Evolutionary conservation across 345 rosid species (phyloP), one percentile per base, ranked within the genome.

Genomic region (Boechera retrofracta): DNA sequence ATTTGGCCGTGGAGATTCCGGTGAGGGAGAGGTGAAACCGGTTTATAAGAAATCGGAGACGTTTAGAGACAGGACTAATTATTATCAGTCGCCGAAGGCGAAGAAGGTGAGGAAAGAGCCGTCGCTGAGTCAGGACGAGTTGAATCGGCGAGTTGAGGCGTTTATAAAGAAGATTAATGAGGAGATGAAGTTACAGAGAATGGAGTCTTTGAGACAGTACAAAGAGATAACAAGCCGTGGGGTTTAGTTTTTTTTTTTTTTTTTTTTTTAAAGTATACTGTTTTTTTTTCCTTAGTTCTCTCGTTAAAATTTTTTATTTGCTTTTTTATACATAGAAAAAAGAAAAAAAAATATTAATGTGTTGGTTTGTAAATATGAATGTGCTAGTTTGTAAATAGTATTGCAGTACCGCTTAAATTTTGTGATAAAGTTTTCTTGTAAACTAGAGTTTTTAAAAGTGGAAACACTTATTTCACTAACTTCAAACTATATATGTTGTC

Each of bases 121-220:
- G 77, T 93, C 97, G 15, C 77, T 85, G 86, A 68, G 89, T 82
- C 90, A 88, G 76, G 98, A 93, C 65, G 98, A 93, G 86, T 82
- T 93, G 87, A 93, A 93, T 79, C 85, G 88, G 44, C 84, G 95
- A 66, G 98, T 85, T 0, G 98, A 93, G 42, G 94, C 85, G 81
- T 93, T 93, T 64, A 93, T 93, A 13, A 87, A 77, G 68, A 93
- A 93, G 85, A 84, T 87, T 36, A 87, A 93, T 8, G 91, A 93
- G 28, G 97, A 93, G 62, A 93, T 93, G 98, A 91, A 88, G 88
- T 38, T 91, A 77, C 97, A 93, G 81, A 84, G 98, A 54, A 79
- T 85, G 65, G 93, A 87, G 87, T 84, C 95, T 2, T 18, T 91
- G 59, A 87, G 87, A 60, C 91, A 83, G 74, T 86, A 86, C 73